phyloP scores from a whole-genome alignment of 1,284 basidiomycete genomes.

The Neonothopanus nambi region DNA sequence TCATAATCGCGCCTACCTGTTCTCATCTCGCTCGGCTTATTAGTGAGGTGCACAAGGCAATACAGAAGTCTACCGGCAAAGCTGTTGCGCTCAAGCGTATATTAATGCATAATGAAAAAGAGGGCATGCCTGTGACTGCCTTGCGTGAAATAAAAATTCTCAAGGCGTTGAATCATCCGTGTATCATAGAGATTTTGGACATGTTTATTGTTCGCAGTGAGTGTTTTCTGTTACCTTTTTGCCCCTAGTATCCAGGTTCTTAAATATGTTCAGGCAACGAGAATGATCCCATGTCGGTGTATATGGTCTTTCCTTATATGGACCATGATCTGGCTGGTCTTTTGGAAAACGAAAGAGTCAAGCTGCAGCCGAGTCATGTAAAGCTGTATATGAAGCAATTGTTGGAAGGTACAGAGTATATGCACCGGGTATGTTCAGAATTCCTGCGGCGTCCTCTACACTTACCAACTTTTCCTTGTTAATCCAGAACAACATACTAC shows the following conservation, averaged over 20 bases:
- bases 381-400: slow-evolving; percentile 97
- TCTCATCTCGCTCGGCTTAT: slow-evolving; percentile 15
- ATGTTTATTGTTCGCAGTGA: slow-evolving; percentile 84
- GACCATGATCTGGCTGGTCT: slow-evolving; percentile 97
- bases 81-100: slow-evolving; percentile 93
- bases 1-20: neutral
- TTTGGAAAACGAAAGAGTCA: slow-evolving; percentile 87
- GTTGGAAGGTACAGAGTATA: slow-evolving; percentile 91
- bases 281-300: slow-evolving; percentile 79
- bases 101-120: slow-evolving; percentile 94
- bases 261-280: slow-evolving; percentile 46
- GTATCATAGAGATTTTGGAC: slow-evolving; percentile 87
- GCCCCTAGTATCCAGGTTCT: neutral
- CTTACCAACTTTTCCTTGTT: neutral
- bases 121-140: slow-evolving; percentile 96
- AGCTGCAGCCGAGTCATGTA: slow-evolving; percentile 80
- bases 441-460: slow-evolving; percentile 10
- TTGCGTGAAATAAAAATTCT: slow-evolving; percentile 98
- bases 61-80: slow-evolving; percentile 60
- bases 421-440: slow-evolving; percentile 72
- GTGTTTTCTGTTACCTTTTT: slow-evolving; percentile 27
- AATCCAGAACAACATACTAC: slow-evolving; percentile 90
- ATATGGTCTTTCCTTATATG: slow-evolving; percentile 99
- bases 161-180: slow-evolving; percentile 85
- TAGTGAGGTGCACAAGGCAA: slow-evolving; percentile 89